Percentiles rank a stretch among this genome's conserved stretches.
phyloP scores from a whole-genome alignment of 192 early-diverging fungal species.

The Entomortierella lignicola region DNA sequence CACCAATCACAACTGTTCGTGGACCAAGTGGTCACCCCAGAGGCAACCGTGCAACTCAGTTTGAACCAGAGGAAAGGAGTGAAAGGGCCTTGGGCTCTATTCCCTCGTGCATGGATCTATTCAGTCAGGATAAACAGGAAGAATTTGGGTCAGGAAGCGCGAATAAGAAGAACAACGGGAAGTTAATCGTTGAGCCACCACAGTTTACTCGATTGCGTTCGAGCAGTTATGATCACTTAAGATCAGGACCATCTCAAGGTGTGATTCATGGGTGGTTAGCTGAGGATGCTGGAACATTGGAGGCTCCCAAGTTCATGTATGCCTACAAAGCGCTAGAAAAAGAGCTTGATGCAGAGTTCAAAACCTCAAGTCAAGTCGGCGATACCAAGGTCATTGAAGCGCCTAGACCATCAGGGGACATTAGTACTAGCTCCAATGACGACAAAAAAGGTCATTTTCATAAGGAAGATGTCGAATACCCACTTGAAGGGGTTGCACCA shows the following conservation, averaged over 20 bases:
- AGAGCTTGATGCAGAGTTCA: neutral
- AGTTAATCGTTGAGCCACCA: neutral
- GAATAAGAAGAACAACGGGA: neutral
- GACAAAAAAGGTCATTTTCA: neutral
- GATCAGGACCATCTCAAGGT: constrained; percentile 27
- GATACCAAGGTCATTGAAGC: constrained; percentile 12
- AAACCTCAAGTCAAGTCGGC: neutral
- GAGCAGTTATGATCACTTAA: constrained; percentile 32
- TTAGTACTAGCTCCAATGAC: neutral
- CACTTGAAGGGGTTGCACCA: constrained; percentile 18
- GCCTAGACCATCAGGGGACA: neutral
- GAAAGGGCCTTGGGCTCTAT: constrained; percentile 12
- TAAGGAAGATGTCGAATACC: neutral
- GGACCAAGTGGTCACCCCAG: constrained; percentile 15
- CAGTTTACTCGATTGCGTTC: constrained; percentile 21
- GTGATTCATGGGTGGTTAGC: constrained; percentile 50
- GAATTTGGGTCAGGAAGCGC: neutral
- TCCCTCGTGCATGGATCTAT: constrained; percentile 43
- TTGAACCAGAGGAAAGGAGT: neutral
- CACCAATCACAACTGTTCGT: constrained; percentile 16
- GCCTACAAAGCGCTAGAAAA: neutral
- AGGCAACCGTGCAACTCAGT: neutral
- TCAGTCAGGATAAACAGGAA: constrained; percentile 7
- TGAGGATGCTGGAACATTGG: constrained; percentile 30
- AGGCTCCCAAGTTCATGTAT: constrained; percentile 22